Percentiles rank a stretch among this genome's conserved stretches.
These are phyloP conservation scores for Populus davidiana DNA, from an alignment of 345 rosid genomes.

Conservation along the genomic window DNA sequence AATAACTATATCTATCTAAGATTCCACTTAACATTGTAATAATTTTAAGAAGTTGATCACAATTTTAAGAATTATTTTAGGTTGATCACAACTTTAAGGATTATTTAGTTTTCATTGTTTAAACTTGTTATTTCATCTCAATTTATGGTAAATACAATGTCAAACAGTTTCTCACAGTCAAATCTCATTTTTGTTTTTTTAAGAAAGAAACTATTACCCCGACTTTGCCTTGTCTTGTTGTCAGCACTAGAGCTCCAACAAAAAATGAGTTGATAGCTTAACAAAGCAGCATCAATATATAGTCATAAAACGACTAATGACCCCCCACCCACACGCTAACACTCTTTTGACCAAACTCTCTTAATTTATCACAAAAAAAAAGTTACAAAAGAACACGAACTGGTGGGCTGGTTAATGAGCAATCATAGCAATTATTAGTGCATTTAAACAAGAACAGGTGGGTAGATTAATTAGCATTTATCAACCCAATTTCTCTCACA, in stretches of 20 bases:
- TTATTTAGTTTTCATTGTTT: too few species aligned
- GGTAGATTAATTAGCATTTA: slow-evolving; percentile 40
- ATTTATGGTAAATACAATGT: too few species aligned
- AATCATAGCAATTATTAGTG: neutral
- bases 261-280: neutral
- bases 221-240: neutral
- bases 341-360: neutral
- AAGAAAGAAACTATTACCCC: too few species aligned
- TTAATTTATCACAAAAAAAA: too few species aligned
- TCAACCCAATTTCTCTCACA: slow-evolving; percentile 42
- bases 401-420: neutral
- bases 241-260: neutral
- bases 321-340: neutral
- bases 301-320: neutral
- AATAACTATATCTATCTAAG: too few species aligned
- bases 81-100: too few species aligned
- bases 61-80: too few species aligned
- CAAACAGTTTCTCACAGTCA: too few species aligned
- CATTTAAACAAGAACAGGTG: neutral
- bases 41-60: too few species aligned
- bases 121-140: too few species aligned
- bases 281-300: neutral
- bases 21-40: too few species aligned
- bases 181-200: too few species aligned
- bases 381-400: neutral